phyloP scores from a whole-genome alignment of 306 rosid species.

The Lablab purpureus region DNA sequence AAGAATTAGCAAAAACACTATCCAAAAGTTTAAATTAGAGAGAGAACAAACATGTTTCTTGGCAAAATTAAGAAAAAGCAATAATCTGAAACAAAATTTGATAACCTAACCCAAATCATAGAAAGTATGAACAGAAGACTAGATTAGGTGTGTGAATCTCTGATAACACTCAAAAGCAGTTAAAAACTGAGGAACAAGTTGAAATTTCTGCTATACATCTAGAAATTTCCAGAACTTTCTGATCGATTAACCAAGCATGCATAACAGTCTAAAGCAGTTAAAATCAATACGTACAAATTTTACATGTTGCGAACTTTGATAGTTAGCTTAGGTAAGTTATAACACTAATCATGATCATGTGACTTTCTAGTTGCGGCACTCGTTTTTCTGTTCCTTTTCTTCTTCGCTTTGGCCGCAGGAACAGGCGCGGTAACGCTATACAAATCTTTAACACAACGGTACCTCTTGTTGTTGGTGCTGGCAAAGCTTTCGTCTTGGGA shows the following conservation, averaged over 20 bases:
- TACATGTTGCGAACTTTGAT: not conserved
- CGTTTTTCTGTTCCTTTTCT: constrained; percentile 10
- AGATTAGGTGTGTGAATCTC: not conserved
- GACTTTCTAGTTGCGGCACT: not conserved
- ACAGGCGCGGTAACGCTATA: constrained; percentile 35
- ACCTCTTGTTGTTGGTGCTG: constrained; percentile 21
- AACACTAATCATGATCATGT: not conserved
- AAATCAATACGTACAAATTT: not conserved
- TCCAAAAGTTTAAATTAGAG: not conserved
- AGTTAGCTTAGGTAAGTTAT: constrained; percentile 26
- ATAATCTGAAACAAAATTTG: not conserved
- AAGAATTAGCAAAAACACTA: not conserved
- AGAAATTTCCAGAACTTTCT: constrained; percentile 13
- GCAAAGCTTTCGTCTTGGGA: constrained; percentile 23
- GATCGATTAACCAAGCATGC: not conserved
- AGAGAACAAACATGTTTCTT: not conserved
- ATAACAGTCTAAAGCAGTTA: not conserved
- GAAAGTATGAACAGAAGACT: not conserved
- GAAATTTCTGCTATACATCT: not conserved
- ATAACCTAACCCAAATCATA: not conserved
- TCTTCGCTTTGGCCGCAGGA: not conserved
- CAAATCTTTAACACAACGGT: constrained; percentile 33
- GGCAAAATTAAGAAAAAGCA: not conserved
- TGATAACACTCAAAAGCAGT: not conserved
- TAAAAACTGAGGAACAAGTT: not conserved